Evolutionary conservation across 164 flowering plant species (phyloP).

Genomic region (Stephania japonica): DNA sequence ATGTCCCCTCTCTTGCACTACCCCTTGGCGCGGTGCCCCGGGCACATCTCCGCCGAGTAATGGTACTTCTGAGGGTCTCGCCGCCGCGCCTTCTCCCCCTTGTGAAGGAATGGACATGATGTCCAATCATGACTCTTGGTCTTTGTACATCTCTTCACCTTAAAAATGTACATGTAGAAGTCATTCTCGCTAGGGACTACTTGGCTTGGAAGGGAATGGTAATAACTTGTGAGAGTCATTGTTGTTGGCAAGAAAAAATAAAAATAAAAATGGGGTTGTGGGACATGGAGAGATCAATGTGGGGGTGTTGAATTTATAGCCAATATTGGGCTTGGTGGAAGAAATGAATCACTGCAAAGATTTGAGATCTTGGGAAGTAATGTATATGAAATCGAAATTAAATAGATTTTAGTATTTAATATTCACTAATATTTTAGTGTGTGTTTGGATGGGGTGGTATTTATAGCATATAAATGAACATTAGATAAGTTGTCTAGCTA

Average conservation of each 20-base stretch:
- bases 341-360: too few relatives aligned
- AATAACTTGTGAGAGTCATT: too few relatives aligned
- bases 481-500: too few relatives aligned
- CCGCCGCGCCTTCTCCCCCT: constrained; percentile 48
- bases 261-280: background rate
- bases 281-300: background rate
- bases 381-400: too few relatives aligned
- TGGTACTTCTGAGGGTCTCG: constrained; percentile 37
- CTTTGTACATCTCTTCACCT: constrained; percentile 34
- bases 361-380: too few relatives aligned
- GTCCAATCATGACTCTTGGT: constrained; percentile 53
- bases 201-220: too few relatives aligned
- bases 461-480: too few relatives aligned
- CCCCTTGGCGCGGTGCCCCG: constrained; percentile 25
- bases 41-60: constrained; percentile 37
- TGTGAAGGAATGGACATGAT: constrained; percentile 51
- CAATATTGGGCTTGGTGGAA: too few relatives aligned
- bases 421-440: too few relatives aligned
- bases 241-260: background rate
- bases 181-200: constrained; percentile 16
- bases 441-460: too few relatives aligned
- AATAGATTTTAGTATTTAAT: too few relatives aligned
- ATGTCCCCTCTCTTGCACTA: constrained; percentile 33
- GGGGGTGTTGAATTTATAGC: too few relatives aligned
- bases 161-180: constrained; percentile 49